phyloP scores from a whole-genome alignment of 2,329 filamentous ascomycete genomes.

The Xylaria sp. region DNA sequence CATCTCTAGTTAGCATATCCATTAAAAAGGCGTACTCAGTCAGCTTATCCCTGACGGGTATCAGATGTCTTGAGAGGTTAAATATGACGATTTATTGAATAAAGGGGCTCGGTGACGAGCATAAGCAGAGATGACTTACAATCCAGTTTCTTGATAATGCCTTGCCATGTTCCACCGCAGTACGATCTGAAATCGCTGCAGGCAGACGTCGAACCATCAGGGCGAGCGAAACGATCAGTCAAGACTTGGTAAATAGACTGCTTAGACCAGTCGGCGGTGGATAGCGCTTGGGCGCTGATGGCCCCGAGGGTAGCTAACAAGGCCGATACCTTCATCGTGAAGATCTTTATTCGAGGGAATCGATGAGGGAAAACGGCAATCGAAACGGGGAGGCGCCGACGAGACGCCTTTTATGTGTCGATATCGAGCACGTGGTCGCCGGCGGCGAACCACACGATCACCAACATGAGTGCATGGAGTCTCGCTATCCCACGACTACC shows the following conservation, averaged over 20 bases:
- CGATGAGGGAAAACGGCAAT: not conserved
- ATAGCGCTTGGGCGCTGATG: conserved; percentile 40
- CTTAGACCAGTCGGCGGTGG: conserved; percentile 50
- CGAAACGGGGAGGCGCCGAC: not conserved
- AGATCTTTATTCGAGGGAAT: not conserved
- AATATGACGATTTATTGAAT: not conserved
- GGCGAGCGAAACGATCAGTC: conserved; percentile 49
- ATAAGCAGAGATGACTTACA: conserved; percentile 40
- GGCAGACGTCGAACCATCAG: conserved; percentile 50
- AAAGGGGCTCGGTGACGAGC: not conserved
- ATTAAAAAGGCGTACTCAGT: not conserved
- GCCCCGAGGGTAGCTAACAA: conserved; percentile 33
- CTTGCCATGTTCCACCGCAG: conserved; percentile 61
- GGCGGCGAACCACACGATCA: not conserved
- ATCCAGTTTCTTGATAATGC: conserved; percentile 59
- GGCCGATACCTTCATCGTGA: conserved; percentile 34
- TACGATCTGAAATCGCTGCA: conserved; percentile 50
- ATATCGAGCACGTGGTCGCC: not conserved
- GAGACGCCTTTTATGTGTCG: conserved; percentile 6
- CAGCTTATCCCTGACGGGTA: not conserved
- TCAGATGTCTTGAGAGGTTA: not conserved
- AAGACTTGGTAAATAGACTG: conserved; percentile 58
- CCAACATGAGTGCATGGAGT: not conserved
- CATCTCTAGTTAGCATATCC: not conserved
- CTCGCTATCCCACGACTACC: not conserved